Conservation (phyloP, 176 grass and related monocot species). For the Urochloa ruziziensis region DNA sequence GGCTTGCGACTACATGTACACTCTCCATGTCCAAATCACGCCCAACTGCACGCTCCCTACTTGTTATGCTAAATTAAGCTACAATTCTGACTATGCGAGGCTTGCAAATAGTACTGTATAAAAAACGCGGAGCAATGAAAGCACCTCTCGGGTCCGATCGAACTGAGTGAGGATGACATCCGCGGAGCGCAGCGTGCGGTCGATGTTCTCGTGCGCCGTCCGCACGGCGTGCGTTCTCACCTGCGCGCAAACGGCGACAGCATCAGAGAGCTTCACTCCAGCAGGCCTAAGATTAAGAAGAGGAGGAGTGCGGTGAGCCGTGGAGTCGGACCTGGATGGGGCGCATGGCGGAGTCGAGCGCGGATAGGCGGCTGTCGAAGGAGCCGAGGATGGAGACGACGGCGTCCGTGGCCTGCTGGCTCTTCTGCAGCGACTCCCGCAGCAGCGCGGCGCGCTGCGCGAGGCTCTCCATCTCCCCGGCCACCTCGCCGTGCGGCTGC, state of each 20-base stretch:
- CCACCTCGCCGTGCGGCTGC: neutral
- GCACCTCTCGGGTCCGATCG: conserved; percentile 79
- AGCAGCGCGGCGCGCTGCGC: conserved; percentile 65
- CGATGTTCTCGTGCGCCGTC: conserved; percentile 96
- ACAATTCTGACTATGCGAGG: neutral
- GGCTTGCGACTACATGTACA: neutral
- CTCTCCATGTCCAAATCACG: neutral
- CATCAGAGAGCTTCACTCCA: neutral
- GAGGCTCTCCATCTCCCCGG: conserved; percentile 56
- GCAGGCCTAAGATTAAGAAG: neutral
- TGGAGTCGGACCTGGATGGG: conserved; percentile 69
- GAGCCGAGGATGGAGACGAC: conserved; percentile 91
- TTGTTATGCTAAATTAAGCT: neutral
- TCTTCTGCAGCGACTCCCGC: conserved; percentile 74
- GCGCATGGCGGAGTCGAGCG: conserved; percentile 94
- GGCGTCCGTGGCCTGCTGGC: conserved; percentile 58
- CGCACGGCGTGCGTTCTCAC: conserved; percentile 73
- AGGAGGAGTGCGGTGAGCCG: neutral
- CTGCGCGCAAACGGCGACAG: conserved; percentile 12
- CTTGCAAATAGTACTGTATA: neutral
- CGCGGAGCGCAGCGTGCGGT: conserved; percentile 86
- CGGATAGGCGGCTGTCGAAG: conserved; percentile 88
- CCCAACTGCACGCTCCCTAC: neutral
- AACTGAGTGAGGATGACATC: conserved; percentile 90
- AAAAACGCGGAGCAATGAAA: neutral